Conservation (phyloP, 805 yeast species). For the Lipomyces mesembrius region DNA sequence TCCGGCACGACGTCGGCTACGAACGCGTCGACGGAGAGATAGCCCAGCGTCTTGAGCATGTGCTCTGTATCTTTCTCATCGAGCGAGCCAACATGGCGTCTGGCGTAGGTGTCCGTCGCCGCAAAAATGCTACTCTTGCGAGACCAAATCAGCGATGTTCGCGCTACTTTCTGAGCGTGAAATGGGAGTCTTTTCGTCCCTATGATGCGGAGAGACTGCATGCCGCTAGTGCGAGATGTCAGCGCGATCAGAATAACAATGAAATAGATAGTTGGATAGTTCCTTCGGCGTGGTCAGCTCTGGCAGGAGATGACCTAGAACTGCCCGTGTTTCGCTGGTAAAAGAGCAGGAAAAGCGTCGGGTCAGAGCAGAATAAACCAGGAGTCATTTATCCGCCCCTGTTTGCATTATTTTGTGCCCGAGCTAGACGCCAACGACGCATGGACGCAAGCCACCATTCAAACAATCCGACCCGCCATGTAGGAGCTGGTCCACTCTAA, state of each 20-base stretch:
- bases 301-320: neutral
- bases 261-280: neutral
- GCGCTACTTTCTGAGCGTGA: neutral
- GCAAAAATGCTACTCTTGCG: constrained; percentile 32
- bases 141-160: neutral
- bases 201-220: neutral
- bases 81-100: constrained; percentile 87
- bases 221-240: neutral
- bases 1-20: constrained; percentile 76
- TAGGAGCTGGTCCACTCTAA: too few species aligned
- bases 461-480: neutral
- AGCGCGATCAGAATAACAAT: neutral
- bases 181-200: neutral
- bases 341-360: neutral
- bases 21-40: constrained; percentile 69
- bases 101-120: constrained; percentile 78
- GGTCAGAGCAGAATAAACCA: neutral
- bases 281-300: neutral
- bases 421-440: neutral
- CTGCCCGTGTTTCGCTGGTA: neutral
- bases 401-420: neutral
- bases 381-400: neutral
- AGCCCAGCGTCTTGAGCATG: constrained; percentile 72
- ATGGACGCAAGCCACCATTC: neutral
- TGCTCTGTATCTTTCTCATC: constrained; percentile 60